Percentiles rank a stretch among this genome's conserved stretches.
These are phyloP conservation scores for Vitis amurensis DNA, from an alignment of 164 flowering plant genomes.

Conservation along the genomic window DNA sequence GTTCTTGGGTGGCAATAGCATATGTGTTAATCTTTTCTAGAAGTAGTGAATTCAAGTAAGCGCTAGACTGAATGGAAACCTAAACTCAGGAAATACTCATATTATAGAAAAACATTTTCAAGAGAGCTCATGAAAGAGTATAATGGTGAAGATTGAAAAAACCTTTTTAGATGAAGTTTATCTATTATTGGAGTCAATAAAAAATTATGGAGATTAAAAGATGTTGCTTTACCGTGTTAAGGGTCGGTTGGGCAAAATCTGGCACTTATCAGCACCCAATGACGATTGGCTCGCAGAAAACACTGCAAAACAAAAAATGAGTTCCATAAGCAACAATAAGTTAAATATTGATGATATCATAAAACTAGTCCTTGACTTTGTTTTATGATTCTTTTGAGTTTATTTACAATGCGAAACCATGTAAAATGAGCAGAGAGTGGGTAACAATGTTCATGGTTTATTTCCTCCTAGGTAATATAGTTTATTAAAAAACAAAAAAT, in stretches of 20 bases:
- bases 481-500: no score
- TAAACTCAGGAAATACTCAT: no score
- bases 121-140: no score
- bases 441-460: no score
- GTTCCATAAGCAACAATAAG: not conserved
- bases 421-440: not conserved
- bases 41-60: no score
- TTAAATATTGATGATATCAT: not conserved
- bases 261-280: constrained; percentile 6
- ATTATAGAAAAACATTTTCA: no score
- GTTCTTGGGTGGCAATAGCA: no score
- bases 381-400: not conserved
- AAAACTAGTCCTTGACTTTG: not conserved
- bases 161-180: no score
- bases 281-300: constrained; percentile 5
- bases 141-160: no score
- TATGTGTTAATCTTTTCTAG: no score
- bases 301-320: constrained; percentile 17
- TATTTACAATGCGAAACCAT: not conserved
- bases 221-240: constrained; percentile 22
- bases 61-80: no score
- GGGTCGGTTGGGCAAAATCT: constrained; percentile 6
- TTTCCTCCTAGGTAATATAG: no score
- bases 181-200: not conserved
- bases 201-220: not conserved